phyloP scores from a whole-genome alignment of 176 grass and related monocot species.

The Thinopyrum elongatum region DNA sequence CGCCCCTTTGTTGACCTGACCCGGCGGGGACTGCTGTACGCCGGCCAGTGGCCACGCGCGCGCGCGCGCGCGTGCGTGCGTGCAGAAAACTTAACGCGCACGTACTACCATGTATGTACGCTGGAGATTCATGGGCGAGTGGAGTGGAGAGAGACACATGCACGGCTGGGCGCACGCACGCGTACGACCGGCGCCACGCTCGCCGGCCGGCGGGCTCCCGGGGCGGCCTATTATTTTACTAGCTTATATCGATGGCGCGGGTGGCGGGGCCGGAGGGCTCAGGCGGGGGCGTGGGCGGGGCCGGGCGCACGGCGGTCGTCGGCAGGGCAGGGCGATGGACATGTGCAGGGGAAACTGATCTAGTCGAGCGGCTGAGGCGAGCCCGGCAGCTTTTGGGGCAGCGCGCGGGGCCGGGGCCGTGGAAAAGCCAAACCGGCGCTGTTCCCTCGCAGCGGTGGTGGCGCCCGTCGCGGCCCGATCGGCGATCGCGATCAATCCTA shows the following conservation, averaged over 20 bases:
- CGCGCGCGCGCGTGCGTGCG: neutral
- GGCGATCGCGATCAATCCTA: neutral
- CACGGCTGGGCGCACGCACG: neutral
- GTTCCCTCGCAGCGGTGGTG: neutral
- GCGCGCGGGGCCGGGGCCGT: neutral
- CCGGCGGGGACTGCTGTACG: neutral
- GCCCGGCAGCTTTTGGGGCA: constrained; percentile 28
- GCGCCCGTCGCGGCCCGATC: neutral
- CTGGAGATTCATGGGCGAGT: neutral
- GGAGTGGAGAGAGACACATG: neutral
- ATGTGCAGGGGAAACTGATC: neutral
- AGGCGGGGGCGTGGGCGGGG: neutral
- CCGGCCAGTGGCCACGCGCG: too few species aligned
- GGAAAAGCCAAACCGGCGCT: constrained; percentile 16
- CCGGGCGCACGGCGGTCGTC: constrained; percentile 46
- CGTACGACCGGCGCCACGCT: neutral
- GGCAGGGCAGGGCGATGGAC: constrained; percentile 32
- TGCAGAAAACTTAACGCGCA: neutral
- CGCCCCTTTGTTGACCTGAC: neutral
- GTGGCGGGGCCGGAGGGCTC: neutral
- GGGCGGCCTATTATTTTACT: neutral
- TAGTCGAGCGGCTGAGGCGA: neutral
- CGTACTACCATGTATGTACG: neutral
- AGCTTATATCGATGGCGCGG: neutral
- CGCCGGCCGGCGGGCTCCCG: neutral